Evolutionary conservation across 2,329 filamentous ascomycete genomes (phyloP).

Genomic region (Colletotrichum godetiae): DNA sequence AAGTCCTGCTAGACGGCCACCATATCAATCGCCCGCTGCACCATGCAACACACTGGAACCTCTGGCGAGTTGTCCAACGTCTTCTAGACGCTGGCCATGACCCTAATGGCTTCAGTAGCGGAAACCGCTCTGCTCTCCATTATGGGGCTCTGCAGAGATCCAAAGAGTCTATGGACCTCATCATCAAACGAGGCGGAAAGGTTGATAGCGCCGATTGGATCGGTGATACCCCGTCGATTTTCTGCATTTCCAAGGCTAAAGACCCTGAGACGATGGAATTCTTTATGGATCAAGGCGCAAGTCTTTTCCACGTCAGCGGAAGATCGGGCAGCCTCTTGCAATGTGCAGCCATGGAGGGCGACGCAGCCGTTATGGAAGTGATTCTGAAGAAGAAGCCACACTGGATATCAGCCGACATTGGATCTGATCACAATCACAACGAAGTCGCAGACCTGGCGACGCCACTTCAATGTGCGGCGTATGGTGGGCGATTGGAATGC

Average conservation of each 20-base stretch:
- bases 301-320: background rate
- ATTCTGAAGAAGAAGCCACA: background rate
- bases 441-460: background rate
- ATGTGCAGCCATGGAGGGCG: background rate
- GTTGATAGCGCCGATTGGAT: background rate
- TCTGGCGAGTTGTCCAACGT: background rate
- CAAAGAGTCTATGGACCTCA: background rate
- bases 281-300: background rate
- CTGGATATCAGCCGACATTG: background rate
- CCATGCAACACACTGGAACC: background rate
- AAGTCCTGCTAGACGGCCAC: background rate
- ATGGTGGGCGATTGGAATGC: background rate
- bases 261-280: background rate
- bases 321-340: background rate
- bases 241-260: background rate
- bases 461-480: background rate
- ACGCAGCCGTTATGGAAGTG: background rate
- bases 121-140: background rate
- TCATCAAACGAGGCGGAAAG: background rate
- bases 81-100: background rate
- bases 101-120: background rate
- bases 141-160: background rate
- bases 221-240: background rate
- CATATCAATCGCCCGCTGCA: background rate
- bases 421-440: background rate